These are phyloP conservation scores for Perkinsus marinus DNA, from an alignment of 169 alveolate genomes.

Conservation along the genomic window DNA sequence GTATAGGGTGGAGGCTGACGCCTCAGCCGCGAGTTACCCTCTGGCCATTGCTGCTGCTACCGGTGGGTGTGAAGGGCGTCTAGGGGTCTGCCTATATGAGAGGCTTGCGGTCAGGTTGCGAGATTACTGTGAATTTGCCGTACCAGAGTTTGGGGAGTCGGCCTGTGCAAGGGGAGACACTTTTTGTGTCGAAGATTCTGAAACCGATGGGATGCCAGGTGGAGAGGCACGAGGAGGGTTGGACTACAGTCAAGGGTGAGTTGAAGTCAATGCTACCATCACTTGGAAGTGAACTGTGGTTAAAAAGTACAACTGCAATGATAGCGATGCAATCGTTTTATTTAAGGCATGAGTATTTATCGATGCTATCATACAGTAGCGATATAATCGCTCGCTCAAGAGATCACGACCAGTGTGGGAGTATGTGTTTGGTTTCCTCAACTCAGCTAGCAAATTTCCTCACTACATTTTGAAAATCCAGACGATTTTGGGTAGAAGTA, in stretches of 20 bases:
- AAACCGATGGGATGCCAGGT: conserved; percentile 6
- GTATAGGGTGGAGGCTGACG: conserved; percentile 30
- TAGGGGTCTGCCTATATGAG: no score
- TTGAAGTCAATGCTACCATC: not conserved
- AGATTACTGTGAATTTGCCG: not conserved
- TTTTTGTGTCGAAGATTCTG: conserved; percentile 7
- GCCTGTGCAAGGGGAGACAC: conserved; percentile 12
- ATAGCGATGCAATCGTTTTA: no score
- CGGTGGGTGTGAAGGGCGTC: not conserved
- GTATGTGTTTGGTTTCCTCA: no score
- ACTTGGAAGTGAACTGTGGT: not conserved
- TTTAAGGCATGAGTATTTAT: no score
- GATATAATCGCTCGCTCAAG: no score
- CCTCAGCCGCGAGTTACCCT: conserved; percentile 26
- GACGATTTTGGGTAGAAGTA: no score
- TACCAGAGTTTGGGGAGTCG: not conserved
- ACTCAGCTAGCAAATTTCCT: no score
- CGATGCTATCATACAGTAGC: no score
- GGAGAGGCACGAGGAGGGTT: not conserved
- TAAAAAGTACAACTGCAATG: no score
- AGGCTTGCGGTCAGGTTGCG: not conserved
- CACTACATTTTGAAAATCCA: no score
- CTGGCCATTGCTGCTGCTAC: conserved; percentile 15
- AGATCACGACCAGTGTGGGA: no score
- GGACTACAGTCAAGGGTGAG: not conserved